Percentiles rank a stretch among this genome's conserved stretches.
Conservation (phyloP, 768 basidiomycete genomes). For the Calocera viscosa region DNA sequence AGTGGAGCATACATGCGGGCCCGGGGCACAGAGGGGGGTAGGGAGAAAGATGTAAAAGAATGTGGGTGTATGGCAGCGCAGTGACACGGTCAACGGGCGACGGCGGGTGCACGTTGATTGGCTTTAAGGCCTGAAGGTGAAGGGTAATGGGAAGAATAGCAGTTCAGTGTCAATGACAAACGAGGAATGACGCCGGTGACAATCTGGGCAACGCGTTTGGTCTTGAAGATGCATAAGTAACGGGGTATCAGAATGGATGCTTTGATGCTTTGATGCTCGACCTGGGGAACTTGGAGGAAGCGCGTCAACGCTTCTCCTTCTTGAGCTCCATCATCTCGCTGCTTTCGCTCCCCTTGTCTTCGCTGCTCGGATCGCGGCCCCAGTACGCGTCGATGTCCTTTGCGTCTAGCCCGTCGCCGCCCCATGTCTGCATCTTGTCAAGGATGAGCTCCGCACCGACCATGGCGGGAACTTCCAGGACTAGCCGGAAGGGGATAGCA, state of each 20-base stretch:
- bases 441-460: background rate
- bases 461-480: background rate
- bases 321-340: constrained; percentile 5
- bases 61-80: background rate
- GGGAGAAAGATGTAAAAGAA: background rate
- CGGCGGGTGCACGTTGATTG: background rate
- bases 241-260: background rate
- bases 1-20: background rate
- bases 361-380: background rate
- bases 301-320: background rate
- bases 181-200: background rate
- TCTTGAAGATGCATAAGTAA: background rate
- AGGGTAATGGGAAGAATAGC: background rate
- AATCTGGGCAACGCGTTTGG: background rate
- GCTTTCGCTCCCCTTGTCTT: background rate
- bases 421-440: background rate
- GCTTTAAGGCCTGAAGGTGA: background rate
- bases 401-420: background rate
- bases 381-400: background rate
- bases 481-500: background rate
- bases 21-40: background rate
- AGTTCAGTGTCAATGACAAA: background rate
- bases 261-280: background rate
- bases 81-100: background rate
- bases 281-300: background rate